Conservation (phyloP, 2,329 filamentous ascomycete species). For the Aspergillus flavus region DNA sequence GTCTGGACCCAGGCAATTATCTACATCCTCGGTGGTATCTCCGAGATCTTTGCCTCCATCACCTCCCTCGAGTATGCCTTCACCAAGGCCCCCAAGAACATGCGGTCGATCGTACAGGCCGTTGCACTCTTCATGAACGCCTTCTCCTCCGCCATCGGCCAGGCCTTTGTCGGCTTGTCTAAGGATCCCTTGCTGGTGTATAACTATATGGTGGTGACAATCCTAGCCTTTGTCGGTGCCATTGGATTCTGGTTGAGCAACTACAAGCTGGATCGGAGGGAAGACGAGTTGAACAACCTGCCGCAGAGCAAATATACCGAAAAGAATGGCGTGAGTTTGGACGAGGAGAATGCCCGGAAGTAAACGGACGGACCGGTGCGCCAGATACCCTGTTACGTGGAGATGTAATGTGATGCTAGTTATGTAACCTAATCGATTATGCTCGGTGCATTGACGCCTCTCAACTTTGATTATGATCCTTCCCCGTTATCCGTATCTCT, state of each 20-base stretch:
- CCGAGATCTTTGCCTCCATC: slow-evolving; percentile 61
- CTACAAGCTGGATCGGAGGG: slow-evolving; percentile 64
- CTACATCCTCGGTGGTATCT: slow-evolving; percentile 58
- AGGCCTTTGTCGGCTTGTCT: slow-evolving; percentile 65
- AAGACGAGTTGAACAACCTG: slow-evolving; percentile 65
- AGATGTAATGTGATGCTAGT: background rate
- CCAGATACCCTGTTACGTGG: background rate
- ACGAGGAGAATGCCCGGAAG: slow-evolving; percentile 19
- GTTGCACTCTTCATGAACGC: slow-evolving; percentile 73
- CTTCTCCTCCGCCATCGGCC: slow-evolving; percentile 69
- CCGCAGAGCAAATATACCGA: slow-evolving; percentile 25
- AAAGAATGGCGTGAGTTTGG: background rate
- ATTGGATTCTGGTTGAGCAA: slow-evolving; percentile 70
- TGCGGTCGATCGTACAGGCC: slow-evolving; percentile 73
- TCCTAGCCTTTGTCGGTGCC: slow-evolving; percentile 65
- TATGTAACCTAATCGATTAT: background rate
- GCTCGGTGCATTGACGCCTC: background rate
- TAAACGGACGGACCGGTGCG: background rate
- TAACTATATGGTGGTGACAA: slow-evolving; percentile 69
- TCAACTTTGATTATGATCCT: background rate
- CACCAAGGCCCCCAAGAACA: slow-evolving; percentile 76
- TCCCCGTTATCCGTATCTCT: background rate
- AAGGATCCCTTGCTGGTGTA: slow-evolving; percentile 68
- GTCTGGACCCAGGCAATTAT: slow-evolving; percentile 59
- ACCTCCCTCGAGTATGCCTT: slow-evolving; percentile 75